phyloP scores from a whole-genome alignment of 2,329 filamentous ascomycete species.

The Microcyclospora pomicola region DNA sequence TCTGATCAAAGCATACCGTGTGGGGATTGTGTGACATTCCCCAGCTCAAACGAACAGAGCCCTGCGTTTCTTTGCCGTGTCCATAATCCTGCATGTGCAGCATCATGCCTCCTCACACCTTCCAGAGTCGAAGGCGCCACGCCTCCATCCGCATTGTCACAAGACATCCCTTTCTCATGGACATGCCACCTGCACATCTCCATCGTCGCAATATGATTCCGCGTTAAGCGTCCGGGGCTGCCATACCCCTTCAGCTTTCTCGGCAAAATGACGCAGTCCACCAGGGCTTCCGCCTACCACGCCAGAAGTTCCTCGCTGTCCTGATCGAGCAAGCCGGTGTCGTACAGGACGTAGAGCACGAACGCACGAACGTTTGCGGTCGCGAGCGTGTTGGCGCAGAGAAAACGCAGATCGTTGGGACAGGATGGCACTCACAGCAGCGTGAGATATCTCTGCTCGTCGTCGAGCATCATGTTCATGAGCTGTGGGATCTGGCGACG shows the following conservation, averaged over 20 bases:
- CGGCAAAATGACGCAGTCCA: neutral
- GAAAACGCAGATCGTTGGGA: neutral
- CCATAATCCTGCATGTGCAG: too few relatives aligned
- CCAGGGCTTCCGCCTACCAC: neutral
- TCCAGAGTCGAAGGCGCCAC: too few relatives aligned
- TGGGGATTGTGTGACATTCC: too few relatives aligned
- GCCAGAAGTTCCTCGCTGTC: neutral
- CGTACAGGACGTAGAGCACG: neutral
- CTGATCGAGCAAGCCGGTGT: neutral
- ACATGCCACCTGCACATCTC: constrained; percentile 1
- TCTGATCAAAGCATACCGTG: too few relatives aligned
- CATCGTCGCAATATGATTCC: too few relatives aligned
- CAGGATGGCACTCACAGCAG: neutral
- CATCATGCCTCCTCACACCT: too few relatives aligned
- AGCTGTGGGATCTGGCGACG: neutral
- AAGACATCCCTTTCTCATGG: neutral
- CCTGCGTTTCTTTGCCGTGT: too few relatives aligned
- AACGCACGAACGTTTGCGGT: neutral
- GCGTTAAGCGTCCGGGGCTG: neutral
- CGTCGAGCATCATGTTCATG: neutral
- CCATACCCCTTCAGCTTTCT: neutral
- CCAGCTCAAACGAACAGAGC: too few relatives aligned
- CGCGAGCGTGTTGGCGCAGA: neutral
- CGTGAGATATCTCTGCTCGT: neutral
- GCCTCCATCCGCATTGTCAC: too few relatives aligned